These are phyloP conservation scores for Klebsormidium nitens DNA, from an alignment of 139 green algal species.

Conservation along the genomic window DNA sequence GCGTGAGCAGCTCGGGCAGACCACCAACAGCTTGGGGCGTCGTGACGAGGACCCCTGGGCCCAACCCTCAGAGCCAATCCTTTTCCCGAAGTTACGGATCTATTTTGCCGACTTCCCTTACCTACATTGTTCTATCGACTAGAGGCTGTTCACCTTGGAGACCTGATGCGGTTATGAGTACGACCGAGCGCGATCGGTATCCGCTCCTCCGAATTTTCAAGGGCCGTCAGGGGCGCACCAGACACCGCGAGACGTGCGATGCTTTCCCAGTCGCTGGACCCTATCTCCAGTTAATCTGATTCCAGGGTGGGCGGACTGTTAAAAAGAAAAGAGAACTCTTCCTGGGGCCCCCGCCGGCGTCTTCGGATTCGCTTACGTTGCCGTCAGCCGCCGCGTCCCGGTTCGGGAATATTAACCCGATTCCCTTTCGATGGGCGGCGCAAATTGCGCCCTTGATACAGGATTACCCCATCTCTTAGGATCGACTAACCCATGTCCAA, in stretches of 20 bases:
- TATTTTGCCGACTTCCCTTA: conserved; percentile 96
- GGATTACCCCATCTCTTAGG: conserved; percentile 83
- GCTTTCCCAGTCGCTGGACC: conserved; percentile 78
- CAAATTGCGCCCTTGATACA: conserved; percentile 74
- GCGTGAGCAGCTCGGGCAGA: conserved; percentile 56
- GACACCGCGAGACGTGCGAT: conserved; percentile 76
- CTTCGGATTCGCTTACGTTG: conserved; percentile 75
- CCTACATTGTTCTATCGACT: conserved; percentile 88
- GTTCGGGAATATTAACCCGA: conserved; percentile 92
- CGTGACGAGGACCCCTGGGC: conserved; percentile 61
- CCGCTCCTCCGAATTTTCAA: conserved; percentile 42
- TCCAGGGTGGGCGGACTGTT: conserved; percentile 78
- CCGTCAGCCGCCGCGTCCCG: conserved; percentile 73
- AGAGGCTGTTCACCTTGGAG: conserved; percentile 95
- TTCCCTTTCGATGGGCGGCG: conserved; percentile 81
- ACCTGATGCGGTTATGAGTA: conserved; percentile 87
- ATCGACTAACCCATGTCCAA: conserved; percentile 93
- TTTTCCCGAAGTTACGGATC: conserved; percentile 94
- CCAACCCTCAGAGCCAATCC: conserved; percentile 91
- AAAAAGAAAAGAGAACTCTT: conserved; percentile 97
- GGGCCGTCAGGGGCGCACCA: conserved; percentile 72
- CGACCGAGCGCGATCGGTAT: conserved; percentile 51
- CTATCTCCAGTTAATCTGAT: conserved; percentile 84
- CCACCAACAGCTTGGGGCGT: conserved; percentile 56
- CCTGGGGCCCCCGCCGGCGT: conserved; percentile 72